phyloP scores from a whole-genome alignment of 305 asterid species.

The Petunia hybrid region DNA sequence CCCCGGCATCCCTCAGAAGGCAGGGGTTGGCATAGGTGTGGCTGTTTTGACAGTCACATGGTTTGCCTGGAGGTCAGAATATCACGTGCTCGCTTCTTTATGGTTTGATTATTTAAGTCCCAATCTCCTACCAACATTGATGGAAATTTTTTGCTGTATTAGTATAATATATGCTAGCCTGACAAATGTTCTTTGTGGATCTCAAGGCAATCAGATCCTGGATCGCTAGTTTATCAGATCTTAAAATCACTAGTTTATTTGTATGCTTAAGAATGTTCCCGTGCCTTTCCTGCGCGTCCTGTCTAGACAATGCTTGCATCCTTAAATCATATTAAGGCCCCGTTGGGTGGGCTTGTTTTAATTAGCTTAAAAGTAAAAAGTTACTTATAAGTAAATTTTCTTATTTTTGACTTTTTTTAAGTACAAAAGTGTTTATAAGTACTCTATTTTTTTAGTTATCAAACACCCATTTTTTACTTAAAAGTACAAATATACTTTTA shows the following conservation, averaged over 20 bases:
- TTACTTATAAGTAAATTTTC: no score
- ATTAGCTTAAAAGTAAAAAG: no score
- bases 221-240: neutral
- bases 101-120: slow-evolving; percentile 21
- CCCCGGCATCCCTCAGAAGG: neutral
- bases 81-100: slow-evolving; percentile 23
- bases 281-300: neutral
- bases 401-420: no score
- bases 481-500: no score
- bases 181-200: slow-evolving; percentile 16
- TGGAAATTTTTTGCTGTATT: slow-evolving; percentile 12
- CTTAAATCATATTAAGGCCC: neutral
- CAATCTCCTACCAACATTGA: neutral
- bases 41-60: neutral
- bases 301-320: neutral
- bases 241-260: neutral
- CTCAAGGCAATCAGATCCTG: slow-evolving; percentile 19
- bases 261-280: neutral
- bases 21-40: neutral
- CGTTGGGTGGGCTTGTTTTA: no score
- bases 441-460: no score
- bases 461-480: no score
- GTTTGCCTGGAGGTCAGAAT: neutral
- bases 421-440: no score
- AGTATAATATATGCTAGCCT: neutral